Evolutionary conservation across 148 eudicot genomes (phyloP).

Genomic region (Fagopyrum tataricum): DNA sequence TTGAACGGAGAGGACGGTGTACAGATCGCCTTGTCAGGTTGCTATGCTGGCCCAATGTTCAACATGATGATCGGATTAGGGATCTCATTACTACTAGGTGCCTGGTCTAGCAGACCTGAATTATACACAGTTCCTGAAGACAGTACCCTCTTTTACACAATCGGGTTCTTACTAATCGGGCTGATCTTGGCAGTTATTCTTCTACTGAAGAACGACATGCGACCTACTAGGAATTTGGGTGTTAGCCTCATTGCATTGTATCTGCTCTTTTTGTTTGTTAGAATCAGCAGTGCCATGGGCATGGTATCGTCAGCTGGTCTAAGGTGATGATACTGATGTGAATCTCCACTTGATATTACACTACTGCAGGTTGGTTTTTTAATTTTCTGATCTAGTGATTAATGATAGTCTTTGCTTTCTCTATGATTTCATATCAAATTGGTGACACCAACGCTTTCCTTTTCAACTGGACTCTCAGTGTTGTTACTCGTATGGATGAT

Average conservation of each 20-base stretch:
- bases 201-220: slow-evolving; percentile 68
- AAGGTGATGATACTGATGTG: slow-evolving; percentile 12
- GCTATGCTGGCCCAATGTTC: slow-evolving; percentile 98
- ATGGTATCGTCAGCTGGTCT: slow-evolving; percentile 23
- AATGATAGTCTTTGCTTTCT: not conserved
- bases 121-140: slow-evolving; percentile 53
- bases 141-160: slow-evolving; percentile 60
- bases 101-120: slow-evolving; percentile 55
- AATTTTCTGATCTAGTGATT: not conserved
- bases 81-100: slow-evolving; percentile 66
- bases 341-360: not conserved
- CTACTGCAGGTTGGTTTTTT: not conserved
- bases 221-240: slow-evolving; percentile 67
- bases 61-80: slow-evolving; percentile 89
- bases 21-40: slow-evolving; percentile 89
- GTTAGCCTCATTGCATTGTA: slow-evolving; percentile 60
- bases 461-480: not conserved
- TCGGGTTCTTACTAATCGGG: slow-evolving; percentile 65
- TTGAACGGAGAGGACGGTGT: slow-evolving; percentile 83
- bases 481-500: not conserved
- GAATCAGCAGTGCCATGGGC: slow-evolving; percentile 42
- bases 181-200: slow-evolving; percentile 72
- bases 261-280: slow-evolving; percentile 47
- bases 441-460: not conserved
- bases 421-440: not conserved